Conservation (phyloP, 805 yeast species). For the Candida arabinofermentans region DNA sequence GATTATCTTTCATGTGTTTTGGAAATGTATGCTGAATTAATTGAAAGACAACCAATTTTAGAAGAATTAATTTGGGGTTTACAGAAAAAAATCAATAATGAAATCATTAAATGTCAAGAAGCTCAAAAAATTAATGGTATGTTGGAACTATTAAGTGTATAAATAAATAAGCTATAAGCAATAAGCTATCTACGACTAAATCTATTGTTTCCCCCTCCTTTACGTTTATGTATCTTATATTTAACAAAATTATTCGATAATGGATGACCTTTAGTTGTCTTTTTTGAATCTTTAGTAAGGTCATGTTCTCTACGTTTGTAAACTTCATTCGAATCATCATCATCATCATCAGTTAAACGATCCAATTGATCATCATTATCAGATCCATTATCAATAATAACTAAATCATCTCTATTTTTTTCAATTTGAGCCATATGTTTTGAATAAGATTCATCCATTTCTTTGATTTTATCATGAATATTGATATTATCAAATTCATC, state of each 20-base stretch:
- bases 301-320: conserved; percentile 19
- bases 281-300: conserved; percentile 15
- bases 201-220: conserved; percentile 18
- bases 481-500: conserved; percentile 35
- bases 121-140: conserved; percentile 90
- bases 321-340: conserved; percentile 20
- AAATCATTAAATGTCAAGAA: conserved; percentile 76
- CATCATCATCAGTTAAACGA: conserved; percentile 16
- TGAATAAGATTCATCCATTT: conserved; percentile 20
- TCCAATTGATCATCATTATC: conserved; percentile 8
- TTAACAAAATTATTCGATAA: conserved; percentile 34
- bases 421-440: neutral
- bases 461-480: conserved; percentile 39
- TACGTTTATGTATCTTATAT: conserved; percentile 28
- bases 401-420: conserved; percentile 2
- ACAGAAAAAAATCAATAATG: conserved; percentile 57
- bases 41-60: conserved; percentile 72
- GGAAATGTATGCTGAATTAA: conserved; percentile 70
- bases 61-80: conserved; percentile 67
- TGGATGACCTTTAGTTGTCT: conserved; percentile 22
- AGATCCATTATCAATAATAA: neutral
- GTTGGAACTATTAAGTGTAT: conserved; percentile 74
- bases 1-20: conserved; percentile 66
- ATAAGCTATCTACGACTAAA: conserved; percentile 19
- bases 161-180: conserved; percentile 16